These are phyloP conservation scores for Penicillium lagena DNA, from an alignment of 495 filamentous ascomycete genomes.

Conservation along the genomic window DNA sequence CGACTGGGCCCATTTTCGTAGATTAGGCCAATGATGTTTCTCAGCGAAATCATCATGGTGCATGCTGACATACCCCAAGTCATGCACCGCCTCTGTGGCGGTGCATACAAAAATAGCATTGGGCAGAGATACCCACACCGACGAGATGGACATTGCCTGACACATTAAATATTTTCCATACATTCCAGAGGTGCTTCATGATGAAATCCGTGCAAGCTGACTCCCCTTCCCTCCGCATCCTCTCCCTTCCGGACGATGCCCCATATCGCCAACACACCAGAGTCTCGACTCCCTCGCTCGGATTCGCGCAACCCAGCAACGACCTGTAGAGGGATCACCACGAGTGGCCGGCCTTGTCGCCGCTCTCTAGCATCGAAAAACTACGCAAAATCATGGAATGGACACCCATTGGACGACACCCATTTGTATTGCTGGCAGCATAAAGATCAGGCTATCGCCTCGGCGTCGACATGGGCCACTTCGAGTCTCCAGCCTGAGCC, in stretches of 20 bases:
- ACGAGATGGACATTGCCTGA: too few species aligned
- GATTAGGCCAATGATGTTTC: not conserved
- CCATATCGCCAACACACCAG: constrained; percentile 76
- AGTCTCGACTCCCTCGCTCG: constrained; percentile 65
- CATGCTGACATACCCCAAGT: too few species aligned
- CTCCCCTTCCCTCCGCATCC: not conserved
- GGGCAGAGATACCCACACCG: too few species aligned
- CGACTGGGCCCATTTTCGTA: too few species aligned
- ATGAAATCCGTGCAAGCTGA: not conserved
- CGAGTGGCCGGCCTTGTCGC: constrained; percentile 71
- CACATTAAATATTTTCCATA: too few species aligned
- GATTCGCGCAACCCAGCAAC: constrained; percentile 78
- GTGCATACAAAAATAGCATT: constrained; percentile 15
- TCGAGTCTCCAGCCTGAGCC: constrained; percentile 18
- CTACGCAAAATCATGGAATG: constrained; percentile 29
- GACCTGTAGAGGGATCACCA: constrained; percentile 84
- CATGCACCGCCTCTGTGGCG: constrained; percentile 22
- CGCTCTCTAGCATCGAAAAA: constrained; percentile 44
- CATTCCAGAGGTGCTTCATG: not conserved
- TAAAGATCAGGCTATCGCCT: constrained; percentile 66
- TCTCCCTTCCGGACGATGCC: constrained; percentile 46
- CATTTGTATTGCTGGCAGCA: constrained; percentile 87
- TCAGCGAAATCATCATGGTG: not conserved
- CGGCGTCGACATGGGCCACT: constrained; percentile 1
- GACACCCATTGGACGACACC: constrained; percentile 26